Base-by-base conservation (phyloP, 106 monocot species). In the Phalaenopsis aphrodite region DNA sequence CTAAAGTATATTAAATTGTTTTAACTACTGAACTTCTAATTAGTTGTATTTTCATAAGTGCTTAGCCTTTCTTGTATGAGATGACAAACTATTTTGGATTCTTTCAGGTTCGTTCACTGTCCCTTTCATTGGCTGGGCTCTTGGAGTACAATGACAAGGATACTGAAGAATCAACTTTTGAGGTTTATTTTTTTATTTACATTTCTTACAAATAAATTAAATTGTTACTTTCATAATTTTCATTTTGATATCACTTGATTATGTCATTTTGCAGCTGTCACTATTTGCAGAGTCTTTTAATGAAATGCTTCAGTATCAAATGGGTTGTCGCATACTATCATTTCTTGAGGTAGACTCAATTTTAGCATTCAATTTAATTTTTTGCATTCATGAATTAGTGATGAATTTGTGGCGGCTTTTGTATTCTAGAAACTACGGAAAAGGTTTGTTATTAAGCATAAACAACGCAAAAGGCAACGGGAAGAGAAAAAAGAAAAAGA, bases 301-400 rank as follows among this genome's bases (percentile, higher is more conserved):
- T 84, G 99, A 99, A 85, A 91, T 99, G 99, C 85, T 99, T 76
- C 99, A 99, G 75, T 93, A 93, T 80, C 81, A 95, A 80, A 99
- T 99, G 99, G 99, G 95, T 8, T 91, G 91, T 61, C 86, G 87
- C 5, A 75, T 99, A 55, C 82, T 99, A 49, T 85, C 86, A 30
- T 99, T 95, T 86, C 93, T 99, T 80, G 88, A 95, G 92, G 99
- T 99, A 91, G 19, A 14, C 4, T 58, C 15, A 41, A 39, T 18
- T 78, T 17, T 78, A 24, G 18, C 36, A 30, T 77, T 55, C 4
- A 72, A 46, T 76, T 15, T 67, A 38, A 38, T 69, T 36, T 39
- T 69, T 66, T 38, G 38, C 69, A 11, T 69, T 3, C 36, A 47
- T 18, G 16, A 41, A 8, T 78, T 78, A 12, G 46, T 83, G 21